Conservation (phyloP, 495 filamentous ascomycete genomes). For the Hypoxylon trugodes region DNA sequence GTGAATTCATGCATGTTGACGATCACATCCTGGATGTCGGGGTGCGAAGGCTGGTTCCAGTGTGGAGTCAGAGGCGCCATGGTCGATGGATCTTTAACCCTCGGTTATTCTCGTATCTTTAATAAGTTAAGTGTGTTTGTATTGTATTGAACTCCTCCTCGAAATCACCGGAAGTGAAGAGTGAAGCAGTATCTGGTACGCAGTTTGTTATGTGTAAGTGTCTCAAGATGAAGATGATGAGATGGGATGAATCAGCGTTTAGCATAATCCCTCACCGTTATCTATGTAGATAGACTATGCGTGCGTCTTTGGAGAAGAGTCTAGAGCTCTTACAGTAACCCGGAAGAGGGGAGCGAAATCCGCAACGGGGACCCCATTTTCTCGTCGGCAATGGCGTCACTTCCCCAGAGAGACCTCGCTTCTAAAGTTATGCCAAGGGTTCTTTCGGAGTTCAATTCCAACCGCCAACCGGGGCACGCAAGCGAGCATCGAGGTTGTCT, state of each 20-base stretch:
- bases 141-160: conserved; percentile 6
- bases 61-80: conserved; percentile 60
- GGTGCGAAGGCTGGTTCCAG: conserved; percentile 64
- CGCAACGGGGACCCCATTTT: conserved; percentile 17
- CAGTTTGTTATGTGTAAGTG: no score
- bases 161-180: no score
- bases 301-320: no score
- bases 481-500: background rate
- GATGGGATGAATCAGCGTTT: no score
- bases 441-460: background rate
- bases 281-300: no score
- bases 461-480: conserved; percentile 23
- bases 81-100: conserved; percentile 2
- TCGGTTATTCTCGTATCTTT: conserved; percentile 17
- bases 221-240: no score
- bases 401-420: background rate
- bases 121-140: conserved; percentile 2
- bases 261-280: no score
- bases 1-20: conserved; percentile 60
- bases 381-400: conserved; percentile 23
- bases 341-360: background rate
- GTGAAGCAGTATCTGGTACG: conserved; percentile 12
- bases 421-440: conserved; percentile 26
- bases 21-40: conserved; percentile 60
- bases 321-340: background rate